A percentile compares a stretch with the other conserved stretches of the same genome.
Conservation (phyloP, 164 flowering plant species). For the Umbilicus rupestris region DNA sequence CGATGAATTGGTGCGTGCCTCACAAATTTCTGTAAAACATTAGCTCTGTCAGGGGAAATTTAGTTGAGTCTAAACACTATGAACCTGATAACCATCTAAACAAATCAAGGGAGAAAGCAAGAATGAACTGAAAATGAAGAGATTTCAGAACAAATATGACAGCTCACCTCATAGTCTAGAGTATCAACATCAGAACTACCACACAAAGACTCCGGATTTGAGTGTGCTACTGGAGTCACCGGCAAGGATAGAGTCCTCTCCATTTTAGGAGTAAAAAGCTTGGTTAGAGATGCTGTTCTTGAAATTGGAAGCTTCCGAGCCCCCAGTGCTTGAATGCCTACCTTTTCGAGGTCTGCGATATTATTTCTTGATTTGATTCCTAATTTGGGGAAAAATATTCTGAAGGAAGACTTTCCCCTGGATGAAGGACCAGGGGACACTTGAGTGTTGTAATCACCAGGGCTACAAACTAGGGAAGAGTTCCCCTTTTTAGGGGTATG, state of each 20-base stretch:
- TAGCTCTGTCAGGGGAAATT: neutral
- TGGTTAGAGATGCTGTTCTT: constrained; percentile 58
- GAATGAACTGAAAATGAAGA: neutral
- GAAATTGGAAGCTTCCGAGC: constrained; percentile 31
- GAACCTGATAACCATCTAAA: neutral
- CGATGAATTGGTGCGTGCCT: constrained; percentile 35
- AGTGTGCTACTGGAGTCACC: constrained; percentile 55
- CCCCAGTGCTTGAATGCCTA: constrained; percentile 42
- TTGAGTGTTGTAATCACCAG: constrained; percentile 21
- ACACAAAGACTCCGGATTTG: constrained; percentile 68
- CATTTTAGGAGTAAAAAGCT: constrained; percentile 44
- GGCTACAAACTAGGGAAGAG: constrained; percentile 46
- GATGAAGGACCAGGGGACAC: constrained; percentile 41
- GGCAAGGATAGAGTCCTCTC: constrained; percentile 79
- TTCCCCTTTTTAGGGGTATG: constrained; percentile 30
- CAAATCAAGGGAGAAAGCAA: neutral
- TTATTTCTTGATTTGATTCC: constrained; percentile 51
- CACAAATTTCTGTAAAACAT: constrained; percentile 37
- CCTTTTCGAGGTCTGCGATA: constrained; percentile 59
- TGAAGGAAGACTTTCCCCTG: constrained; percentile 40
- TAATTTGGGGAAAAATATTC: constrained; percentile 51
- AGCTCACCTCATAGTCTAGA: constrained; percentile 34
- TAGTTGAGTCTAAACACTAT: neutral
- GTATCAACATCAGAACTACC: constrained; percentile 32
- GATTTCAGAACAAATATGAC: neutral